phyloP scores from a whole-genome alignment of 345 rosid genomes.

The Euphorbia peplus region DNA sequence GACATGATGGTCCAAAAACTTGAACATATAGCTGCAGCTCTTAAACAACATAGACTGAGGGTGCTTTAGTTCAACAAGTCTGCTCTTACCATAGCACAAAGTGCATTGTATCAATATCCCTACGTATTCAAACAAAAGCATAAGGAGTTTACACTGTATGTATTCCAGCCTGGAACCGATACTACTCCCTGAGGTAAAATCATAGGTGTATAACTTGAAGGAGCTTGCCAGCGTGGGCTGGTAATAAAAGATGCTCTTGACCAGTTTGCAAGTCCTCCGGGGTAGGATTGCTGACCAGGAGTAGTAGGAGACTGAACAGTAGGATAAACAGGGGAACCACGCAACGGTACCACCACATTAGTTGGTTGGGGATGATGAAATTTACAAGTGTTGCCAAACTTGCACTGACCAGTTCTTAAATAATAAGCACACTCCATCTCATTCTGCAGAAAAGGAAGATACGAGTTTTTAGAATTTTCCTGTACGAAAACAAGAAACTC shows the following conservation, averaged over 20 bases:
- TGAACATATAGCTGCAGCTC: neutral
- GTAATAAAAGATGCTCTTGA: slow-evolving; percentile 83
- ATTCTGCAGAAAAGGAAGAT: slow-evolving; percentile 46
- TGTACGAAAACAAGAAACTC: neutral
- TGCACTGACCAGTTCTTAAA: slow-evolving; percentile 95
- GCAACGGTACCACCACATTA: slow-evolving; percentile 72
- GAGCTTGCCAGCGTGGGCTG: slow-evolving; percentile 96
- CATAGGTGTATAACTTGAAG: slow-evolving; percentile 74
- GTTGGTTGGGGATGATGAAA: slow-evolving; percentile 94
- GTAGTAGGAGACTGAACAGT: slow-evolving; percentile 72
- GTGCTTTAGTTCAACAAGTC: neutral
- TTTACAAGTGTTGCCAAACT: slow-evolving; percentile 90
- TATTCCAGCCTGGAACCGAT: slow-evolving; percentile 89
- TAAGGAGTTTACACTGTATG: slow-evolving; percentile 61
- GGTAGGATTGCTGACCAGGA: slow-evolving; percentile 66
- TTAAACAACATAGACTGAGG: neutral
- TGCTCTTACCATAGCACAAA: neutral
- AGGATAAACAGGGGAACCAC: slow-evolving; percentile 72
- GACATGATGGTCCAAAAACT: neutral
- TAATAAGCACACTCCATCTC: slow-evolving; percentile 91
- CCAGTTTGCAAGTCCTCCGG: slow-evolving; percentile 71
- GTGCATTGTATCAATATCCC: neutral
- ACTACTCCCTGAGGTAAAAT: slow-evolving; percentile 88
- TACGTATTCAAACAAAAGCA: slow-evolving; percentile 4
- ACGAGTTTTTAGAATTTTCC: neutral